Conservation (phyloP, 805 yeast species). For the Vanderwaltozyma yarrowii region DNA sequence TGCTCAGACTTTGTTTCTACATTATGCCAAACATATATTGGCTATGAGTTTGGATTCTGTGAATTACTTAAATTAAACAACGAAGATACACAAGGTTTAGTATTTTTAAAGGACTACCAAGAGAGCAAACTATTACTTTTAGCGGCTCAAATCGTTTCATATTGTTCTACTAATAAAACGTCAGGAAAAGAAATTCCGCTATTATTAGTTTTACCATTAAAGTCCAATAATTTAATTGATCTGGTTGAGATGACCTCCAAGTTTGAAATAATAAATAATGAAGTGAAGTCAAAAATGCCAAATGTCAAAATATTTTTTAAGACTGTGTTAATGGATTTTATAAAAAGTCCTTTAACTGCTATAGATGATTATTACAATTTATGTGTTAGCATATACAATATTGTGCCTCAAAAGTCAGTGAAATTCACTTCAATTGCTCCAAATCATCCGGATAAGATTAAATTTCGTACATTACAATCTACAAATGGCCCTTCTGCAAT, state of each 20-base stretch:
- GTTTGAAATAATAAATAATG: conserved; percentile 37
- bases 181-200: conserved; percentile 19
- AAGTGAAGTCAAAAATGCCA: conserved; percentile 25
- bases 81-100: conserved; percentile 22
- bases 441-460: conserved; percentile 34
- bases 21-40: conserved; percentile 25
- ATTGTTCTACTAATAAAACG: conserved; percentile 23
- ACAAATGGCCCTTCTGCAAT: conserved; percentile 14
- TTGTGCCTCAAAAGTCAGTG: conserved; percentile 29
- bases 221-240: conserved; percentile 29
- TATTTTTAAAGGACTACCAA: conserved; percentile 21
- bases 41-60: conserved; percentile 29
- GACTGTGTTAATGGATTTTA: conserved; percentile 34
- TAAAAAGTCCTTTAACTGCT: conserved; percentile 27
- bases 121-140: conserved; percentile 42
- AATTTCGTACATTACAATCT: conserved; percentile 34
- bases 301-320: conserved; percentile 27
- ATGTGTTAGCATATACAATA: conserved; percentile 48
- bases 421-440: conserved; percentile 33
- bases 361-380: conserved; percentile 31
- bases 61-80: conserved; percentile 23
- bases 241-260: conserved; percentile 37
- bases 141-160: conserved; percentile 34
- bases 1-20: conserved; percentile 23
- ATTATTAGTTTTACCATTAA: conserved; percentile 23